Evolutionary conservation across 2,329 filamentous ascomycete species (phyloP).

Genomic region (Fusarium sulawesiense): DNA sequence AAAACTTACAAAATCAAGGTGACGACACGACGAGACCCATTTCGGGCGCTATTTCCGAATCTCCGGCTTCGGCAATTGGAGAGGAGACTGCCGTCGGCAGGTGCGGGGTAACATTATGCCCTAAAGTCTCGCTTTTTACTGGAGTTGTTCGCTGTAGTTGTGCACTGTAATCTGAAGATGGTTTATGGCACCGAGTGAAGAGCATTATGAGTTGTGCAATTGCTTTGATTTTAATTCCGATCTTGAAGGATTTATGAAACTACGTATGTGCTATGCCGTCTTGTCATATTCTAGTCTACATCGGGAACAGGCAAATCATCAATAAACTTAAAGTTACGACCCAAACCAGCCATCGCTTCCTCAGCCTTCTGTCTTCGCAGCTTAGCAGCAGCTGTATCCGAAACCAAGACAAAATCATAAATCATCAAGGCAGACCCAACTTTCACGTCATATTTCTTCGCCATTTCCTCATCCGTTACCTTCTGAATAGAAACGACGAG

Average conservation of each 20-base stretch:
- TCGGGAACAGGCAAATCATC: slow-evolving; percentile 22
- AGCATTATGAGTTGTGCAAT: fast-evolving
- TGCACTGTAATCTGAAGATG: not conserved
- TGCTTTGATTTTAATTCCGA: not conserved
- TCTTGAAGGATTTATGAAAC: fast-evolving
- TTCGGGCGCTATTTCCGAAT: slow-evolving; percentile 2
- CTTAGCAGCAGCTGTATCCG: slow-evolving; percentile 12
- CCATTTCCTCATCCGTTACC: not conserved
- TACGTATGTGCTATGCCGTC: fast-evolving
- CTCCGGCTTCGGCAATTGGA: slow-evolving; percentile 17
- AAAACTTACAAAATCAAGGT: slow-evolving; percentile 2
- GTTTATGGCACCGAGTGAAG: not conserved
- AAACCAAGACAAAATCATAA: slow-evolving; percentile 25
- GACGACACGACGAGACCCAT: not conserved
- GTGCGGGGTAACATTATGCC: not conserved
- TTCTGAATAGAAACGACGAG: slow-evolving; percentile 8
- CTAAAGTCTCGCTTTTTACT: not conserved
- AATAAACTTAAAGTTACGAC: slow-evolving; percentile 15
- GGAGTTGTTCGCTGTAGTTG: not conserved
- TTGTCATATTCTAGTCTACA: not conserved
- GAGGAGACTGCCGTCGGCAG: not conserved
- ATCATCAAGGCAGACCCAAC: slow-evolving; percentile 5
- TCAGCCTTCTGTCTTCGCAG: slow-evolving; percentile 19
- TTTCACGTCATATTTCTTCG: slow-evolving; percentile 15
- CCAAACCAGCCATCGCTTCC: slow-evolving; percentile 16